These are phyloP conservation scores for Stipa capillata DNA, from an alignment of 176 grass and related monocot species.

Conservation along the genomic window DNA sequence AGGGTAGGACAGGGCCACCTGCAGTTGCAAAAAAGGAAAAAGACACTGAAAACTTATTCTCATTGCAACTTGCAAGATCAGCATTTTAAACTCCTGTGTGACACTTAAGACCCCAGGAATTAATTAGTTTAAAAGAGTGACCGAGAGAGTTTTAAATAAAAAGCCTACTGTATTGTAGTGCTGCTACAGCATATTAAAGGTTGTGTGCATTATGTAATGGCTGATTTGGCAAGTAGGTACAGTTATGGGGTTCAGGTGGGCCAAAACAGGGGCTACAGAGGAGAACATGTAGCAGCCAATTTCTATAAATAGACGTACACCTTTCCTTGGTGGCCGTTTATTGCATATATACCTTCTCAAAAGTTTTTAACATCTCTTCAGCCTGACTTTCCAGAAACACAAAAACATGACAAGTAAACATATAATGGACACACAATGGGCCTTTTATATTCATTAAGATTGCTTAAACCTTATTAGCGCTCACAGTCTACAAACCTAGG, in stretches of 20 bases:
- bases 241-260: not conserved
- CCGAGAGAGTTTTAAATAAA: not conserved
- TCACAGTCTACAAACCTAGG: not conserved
- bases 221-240: slow-evolving; percentile 2
- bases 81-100: not conserved
- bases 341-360: not conserved
- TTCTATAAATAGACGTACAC: not conserved
- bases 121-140: not conserved
- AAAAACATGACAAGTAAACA: not conserved
- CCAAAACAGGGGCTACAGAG: not conserved
- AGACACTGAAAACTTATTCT: not conserved
- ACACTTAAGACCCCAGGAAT: not conserved
- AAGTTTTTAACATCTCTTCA: not conserved
- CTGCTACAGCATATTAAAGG: not conserved
- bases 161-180: not conserved
- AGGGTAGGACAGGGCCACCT: slow-evolving; percentile 73
- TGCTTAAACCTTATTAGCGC: not conserved
- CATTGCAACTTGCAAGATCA: not conserved
- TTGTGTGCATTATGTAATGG: not conserved
- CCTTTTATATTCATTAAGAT: not conserved
- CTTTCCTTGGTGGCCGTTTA: not conserved
- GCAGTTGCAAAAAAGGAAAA: slow-evolving; percentile 24
- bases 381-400: not conserved
- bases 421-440: not conserved
- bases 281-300: not conserved